Evolutionary conservation across 2,329 filamentous ascomycete genomes (phyloP), one percentile per base, ranked within the genome.

Genomic region (Venturia effusa): DNA sequence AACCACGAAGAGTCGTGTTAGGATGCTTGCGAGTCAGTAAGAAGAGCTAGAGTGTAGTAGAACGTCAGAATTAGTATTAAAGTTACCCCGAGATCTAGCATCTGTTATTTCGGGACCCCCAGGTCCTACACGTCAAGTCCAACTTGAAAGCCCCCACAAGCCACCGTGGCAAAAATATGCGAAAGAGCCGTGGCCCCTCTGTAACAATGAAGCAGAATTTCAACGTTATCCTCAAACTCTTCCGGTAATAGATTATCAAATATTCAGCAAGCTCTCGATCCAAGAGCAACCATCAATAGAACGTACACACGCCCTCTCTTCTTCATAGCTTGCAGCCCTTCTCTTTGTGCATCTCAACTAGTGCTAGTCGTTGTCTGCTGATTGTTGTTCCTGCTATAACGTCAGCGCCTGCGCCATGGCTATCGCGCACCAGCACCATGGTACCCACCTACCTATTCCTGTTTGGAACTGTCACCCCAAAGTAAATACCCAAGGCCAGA

Each of bases 401-500:
- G 51, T 57, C 22, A 51, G n/a, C 27, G 3, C 22, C 51, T 34
- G 27, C 34, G 19, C 22, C 1, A 57, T n/a, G 27, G n/a, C 19
- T n/a, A 32, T n/a, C 51, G 51, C 51, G 51, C 51, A 57, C 15
- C 22, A 27, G 27, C 51, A 57, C 45, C 27, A 17, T 34, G 22
- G n/a, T 7, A 27, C 59, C 10, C 34, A 60, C 59, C 40, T 60
- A 40, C 59, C 43, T 40, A 34, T 40, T 60, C 27, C 59, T 60
- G 15, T 60, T 60, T 19, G 32, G 59, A 27, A 59, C 55, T 8
- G 55, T 59, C 32, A 59, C 55, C 1, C 79, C 79, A 71, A 81
- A 79, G 68, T 77, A 78, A 40, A 84, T 66, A 10, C 80, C 81
- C 62, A 80, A 70, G 19, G 78, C 72, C 37, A 84, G 73, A 22